Evolutionary conservation across 805 yeast genomes (phyloP).

Genomic region (Metschnikowia koreensis): DNA sequence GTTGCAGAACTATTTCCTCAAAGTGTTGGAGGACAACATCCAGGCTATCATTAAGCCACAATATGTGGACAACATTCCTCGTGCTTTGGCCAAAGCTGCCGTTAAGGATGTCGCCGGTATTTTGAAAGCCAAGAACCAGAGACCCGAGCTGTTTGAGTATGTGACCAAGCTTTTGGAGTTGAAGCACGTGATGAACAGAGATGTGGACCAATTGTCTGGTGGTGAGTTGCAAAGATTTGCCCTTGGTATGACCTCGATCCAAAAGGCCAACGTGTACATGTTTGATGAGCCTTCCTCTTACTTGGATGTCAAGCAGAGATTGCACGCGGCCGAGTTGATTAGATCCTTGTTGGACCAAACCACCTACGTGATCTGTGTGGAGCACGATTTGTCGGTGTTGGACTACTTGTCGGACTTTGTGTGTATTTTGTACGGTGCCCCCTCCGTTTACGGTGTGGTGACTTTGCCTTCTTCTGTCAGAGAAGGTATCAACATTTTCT

Average conservation of each 20-base stretch:
- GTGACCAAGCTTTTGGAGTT: slow-evolving; percentile 74
- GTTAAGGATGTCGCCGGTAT: slow-evolving; percentile 82
- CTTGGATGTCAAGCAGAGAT: slow-evolving; percentile 97
- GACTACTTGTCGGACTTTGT: slow-evolving; percentile 96
- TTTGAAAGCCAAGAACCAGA: slow-evolving; percentile 72
- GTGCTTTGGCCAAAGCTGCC: slow-evolving; percentile 87
- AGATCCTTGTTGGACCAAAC: slow-evolving; percentile 78
- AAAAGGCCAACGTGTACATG: slow-evolving; percentile 94
- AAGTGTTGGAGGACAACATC: slow-evolving; percentile 88
- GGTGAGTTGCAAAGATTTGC: slow-evolving; percentile 99
- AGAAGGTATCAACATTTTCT: slow-evolving; percentile 97
- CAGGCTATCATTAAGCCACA: slow-evolving; percentile 98
- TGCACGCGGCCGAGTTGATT: slow-evolving; percentile 93
- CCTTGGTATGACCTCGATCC: slow-evolving; percentile 95
- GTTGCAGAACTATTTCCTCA: slow-evolving; percentile 92
- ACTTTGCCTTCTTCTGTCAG: slow-evolving; percentile 95
- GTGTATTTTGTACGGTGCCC: slow-evolving; percentile 96
- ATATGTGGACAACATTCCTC: slow-evolving; percentile 95
- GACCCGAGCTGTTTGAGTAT: slow-evolving; percentile 62
- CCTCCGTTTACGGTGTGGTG: slow-evolving; percentile 98
- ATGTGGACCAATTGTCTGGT: slow-evolving; percentile 87
- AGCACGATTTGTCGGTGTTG: slow-evolving; percentile 96
- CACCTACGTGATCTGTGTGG: slow-evolving; percentile 90
- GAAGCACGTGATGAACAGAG: slow-evolving; percentile 76
- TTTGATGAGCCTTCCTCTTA: slow-evolving; percentile 99